A percentile compares a stretch with the other conserved stretches of the same genome.
phyloP scores from a whole-genome alignment of 1,284 basidiomycete species.

The Sporisorium reilianum region DNA sequence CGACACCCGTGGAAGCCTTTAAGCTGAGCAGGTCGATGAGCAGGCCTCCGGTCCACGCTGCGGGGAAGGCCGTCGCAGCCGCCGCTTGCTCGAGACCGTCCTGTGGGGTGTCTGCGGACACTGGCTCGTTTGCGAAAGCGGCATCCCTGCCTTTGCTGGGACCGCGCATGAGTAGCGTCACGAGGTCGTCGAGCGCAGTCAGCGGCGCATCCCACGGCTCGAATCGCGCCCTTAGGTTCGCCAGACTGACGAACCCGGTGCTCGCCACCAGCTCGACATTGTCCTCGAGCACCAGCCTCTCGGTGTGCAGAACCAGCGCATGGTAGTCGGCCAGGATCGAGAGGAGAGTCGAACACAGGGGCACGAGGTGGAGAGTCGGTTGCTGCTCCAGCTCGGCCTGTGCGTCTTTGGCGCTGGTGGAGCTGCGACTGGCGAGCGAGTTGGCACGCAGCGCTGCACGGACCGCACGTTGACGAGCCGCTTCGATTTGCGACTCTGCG shows the following conservation, averaged over 20 bases:
- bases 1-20: constrained; percentile 44
- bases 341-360: constrained; percentile 50
- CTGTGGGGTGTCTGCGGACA: not conserved
- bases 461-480: constrained; percentile 36
- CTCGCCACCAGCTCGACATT: constrained; percentile 38
- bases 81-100: not conserved
- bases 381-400: constrained; percentile 32
- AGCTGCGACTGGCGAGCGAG: constrained; percentile 22
- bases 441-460: constrained; percentile 45
- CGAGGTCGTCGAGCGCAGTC: constrained; percentile 42
- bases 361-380: constrained; percentile 49
- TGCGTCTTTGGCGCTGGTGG: constrained; percentile 15
- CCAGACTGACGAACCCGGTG: constrained; percentile 47
- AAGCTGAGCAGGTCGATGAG: constrained; percentile 50
- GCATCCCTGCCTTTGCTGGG: constrained; percentile 22
- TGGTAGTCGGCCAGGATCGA: constrained; percentile 44
- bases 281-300: constrained; percentile 38
- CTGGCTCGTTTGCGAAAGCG: constrained; percentile 26
- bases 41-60: constrained; percentile 53
- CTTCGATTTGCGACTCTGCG: constrained; percentile 40
- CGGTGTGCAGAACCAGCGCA: constrained; percentile 38
- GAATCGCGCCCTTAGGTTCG: constrained; percentile 46
- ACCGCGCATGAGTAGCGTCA: constrained; percentile 32
- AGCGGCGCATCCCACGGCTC: constrained; percentile 51
- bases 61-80: constrained; percentile 15